Evolutionary conservation across 257 asterid genomes (phyloP), one percentile per base, ranked within the genome.

Genomic region (Prunella vulgaris): DNA sequence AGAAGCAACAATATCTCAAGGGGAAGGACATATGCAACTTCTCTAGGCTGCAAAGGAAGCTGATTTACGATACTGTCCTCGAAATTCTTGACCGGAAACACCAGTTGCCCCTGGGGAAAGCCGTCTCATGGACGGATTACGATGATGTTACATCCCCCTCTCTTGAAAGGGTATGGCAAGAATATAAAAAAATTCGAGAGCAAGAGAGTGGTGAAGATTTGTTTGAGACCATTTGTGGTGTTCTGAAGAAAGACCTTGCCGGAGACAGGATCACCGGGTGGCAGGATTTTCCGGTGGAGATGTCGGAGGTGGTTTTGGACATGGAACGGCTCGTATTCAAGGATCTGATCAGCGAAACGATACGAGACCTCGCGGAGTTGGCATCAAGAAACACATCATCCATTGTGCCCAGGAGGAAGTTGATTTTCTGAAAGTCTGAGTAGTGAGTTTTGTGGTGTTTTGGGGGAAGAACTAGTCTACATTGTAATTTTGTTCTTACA

Each of bases 61-160:
- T 93, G 22, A 78, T 86, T 10, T 93, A 88, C 28, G 96, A 93
- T 67, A 81, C 88, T 1, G 70, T 81, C 52, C 80, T 71, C 0
- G 99, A 89, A 70, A 88, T 93, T 18, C 82, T 93, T n/a, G 80
- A 88, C 59, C 35, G 93, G 30, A 85, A 81, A 66, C 80, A 77
- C 73, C 80, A 73, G 27, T 56, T 93, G 64, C 97, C 99, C 8
- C 97, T 96, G 0, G 90, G 97, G 99, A 88, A 85, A 78, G 82
- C 73, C 12, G 66, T 69, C 54, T 70, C 79, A 1, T 73, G 78
- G 79, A 69, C 84, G 6, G 72, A 76, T 35, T 48, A 60, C 7
- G 32, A 48, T 42, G 20, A 8, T 2, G 53, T n/a, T n/a, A 46
- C 74, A 12, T 76, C 68, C 40, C 81, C 89, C 2, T 77, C 85